Percentiles rank a stretch among this genome's conserved stretches.
Evolutionary conservation across 2,329 filamentous ascomycete species (phyloP).

Genomic region (Penicillium palitans): DNA sequence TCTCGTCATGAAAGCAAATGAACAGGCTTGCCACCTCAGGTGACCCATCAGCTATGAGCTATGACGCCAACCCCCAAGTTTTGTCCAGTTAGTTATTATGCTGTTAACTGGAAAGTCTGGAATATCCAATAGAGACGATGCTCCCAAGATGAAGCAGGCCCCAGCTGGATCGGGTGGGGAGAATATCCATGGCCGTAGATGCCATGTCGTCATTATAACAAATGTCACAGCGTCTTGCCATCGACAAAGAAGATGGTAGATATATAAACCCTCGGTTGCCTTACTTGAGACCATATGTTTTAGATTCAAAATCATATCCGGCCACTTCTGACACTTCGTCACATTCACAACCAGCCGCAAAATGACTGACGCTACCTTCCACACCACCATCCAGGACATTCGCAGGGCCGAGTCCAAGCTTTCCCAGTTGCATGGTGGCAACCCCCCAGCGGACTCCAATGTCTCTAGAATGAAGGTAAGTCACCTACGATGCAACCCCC

Average conservation of each 20-base stretch:
- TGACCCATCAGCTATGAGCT: constrained; percentile 7
- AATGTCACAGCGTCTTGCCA: constrained; percentile 21
- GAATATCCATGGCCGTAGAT: constrained; percentile 11
- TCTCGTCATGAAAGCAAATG: background rate
- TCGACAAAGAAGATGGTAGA: background rate
- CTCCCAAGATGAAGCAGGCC: background rate
- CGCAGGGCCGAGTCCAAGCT: background rate
- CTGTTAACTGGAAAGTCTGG: background rate
- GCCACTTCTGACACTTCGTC: background rate
- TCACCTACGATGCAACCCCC: background rate
- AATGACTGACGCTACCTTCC: background rate
- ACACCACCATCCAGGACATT: background rate
- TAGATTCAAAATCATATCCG: background rate
- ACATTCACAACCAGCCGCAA: background rate
- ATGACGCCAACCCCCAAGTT: constrained; percentile 5
- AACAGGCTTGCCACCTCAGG: constrained; percentile 1
- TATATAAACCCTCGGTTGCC: constrained; percentile 7
- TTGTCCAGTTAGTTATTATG: background rate
- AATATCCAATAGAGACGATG: background rate
- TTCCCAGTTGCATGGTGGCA: background rate
- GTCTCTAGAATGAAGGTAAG: constrained; percentile 42
- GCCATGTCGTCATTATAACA: constrained; percentile 23
- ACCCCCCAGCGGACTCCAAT: background rate
- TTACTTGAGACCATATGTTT: background rate
- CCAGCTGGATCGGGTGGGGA: constrained; percentile 5